phyloP scores from a whole-genome alignment of 345 rosid species.

The Boechera stricta region DNA sequence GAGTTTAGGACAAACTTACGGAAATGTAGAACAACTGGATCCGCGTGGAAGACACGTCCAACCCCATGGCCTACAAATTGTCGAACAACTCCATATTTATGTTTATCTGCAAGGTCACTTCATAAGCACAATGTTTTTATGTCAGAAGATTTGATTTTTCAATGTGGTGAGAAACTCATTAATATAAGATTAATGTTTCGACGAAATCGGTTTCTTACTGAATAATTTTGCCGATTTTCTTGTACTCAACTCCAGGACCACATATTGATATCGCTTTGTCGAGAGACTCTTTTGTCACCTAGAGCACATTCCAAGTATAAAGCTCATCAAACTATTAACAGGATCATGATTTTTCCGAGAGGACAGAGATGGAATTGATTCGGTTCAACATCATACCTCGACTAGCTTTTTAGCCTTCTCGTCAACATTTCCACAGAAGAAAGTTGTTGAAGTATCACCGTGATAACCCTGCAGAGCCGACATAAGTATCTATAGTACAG shows the following conservation, averaged over 20 bases:
- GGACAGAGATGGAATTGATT: neutral
- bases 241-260: constrained; percentile 80
- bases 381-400: constrained; percentile 51
- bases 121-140: neutral
- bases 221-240: constrained; percentile 83
- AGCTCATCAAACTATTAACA: constrained; percentile 4
- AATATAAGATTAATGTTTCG: neutral
- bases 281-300: constrained; percentile 90
- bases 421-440: constrained; percentile 88
- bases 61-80: constrained; percentile 95
- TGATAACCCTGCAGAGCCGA: constrained; percentile 72
- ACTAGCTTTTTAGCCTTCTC: constrained; percentile 80
- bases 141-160: neutral
- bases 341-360: neutral
- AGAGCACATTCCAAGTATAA: constrained; percentile 33
- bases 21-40: constrained; percentile 80
- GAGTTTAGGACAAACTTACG: constrained; percentile 50
- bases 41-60: constrained; percentile 89
- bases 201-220: constrained; percentile 59
- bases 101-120: constrained; percentile 90
- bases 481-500: constrained; percentile 6
- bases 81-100: constrained; percentile 73
- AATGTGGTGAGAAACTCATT: neutral
- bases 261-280: constrained; percentile 81
- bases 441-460: constrained; percentile 94